Conservation (phyloP, 306 rosid genomes). For the Vigna reflexopilosa region DNA sequence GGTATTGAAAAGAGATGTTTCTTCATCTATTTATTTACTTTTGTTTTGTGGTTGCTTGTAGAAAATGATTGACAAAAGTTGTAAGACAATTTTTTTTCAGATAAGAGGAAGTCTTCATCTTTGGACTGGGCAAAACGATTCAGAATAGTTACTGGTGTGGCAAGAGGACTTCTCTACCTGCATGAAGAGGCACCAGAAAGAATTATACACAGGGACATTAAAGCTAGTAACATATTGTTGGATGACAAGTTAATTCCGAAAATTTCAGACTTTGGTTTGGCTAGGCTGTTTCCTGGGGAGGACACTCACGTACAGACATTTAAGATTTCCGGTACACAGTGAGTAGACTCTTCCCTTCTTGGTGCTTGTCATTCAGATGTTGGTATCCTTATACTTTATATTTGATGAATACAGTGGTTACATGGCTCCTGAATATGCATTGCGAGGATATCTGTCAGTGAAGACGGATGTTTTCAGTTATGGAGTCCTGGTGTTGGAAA, state of each 20-base stretch:
- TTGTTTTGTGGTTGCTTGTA: conserved; percentile 28
- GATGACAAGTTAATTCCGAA: conserved; percentile 81
- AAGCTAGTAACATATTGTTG: conserved; percentile 86
- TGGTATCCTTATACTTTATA: conserved; percentile 20
- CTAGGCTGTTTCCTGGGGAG: conserved; percentile 93
- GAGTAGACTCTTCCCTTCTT: conserved; percentile 55
- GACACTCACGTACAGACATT: conserved; percentile 86
- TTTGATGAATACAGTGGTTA: conserved; percentile 71
- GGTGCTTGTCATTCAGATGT: conserved; percentile 27
- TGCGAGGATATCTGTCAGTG: conserved; percentile 85
- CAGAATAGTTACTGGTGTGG: conserved; percentile 68
- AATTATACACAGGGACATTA: conserved; percentile 90
- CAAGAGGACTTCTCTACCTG: conserved; percentile 83
- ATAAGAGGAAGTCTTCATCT: conserved; percentile 61
- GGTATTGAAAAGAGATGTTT: conserved; percentile 50
- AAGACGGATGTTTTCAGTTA: conserved; percentile 91
- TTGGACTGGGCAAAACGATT: conserved; percentile 77
- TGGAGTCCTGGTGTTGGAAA: conserved; percentile 83
- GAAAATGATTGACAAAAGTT: conserved; percentile 29
- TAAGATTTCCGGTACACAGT: conserved; percentile 90
- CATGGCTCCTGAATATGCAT: conserved; percentile 94
- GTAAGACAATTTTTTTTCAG: conserved; percentile 52
- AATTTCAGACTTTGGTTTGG: conserved; percentile 90
- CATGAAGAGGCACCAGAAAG: conserved; percentile 90
- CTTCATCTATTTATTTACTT: neutral